These are phyloP conservation scores for Mycena venus DNA, from an alignment of 768 basidiomycete species.

Conservation along the genomic window DNA sequence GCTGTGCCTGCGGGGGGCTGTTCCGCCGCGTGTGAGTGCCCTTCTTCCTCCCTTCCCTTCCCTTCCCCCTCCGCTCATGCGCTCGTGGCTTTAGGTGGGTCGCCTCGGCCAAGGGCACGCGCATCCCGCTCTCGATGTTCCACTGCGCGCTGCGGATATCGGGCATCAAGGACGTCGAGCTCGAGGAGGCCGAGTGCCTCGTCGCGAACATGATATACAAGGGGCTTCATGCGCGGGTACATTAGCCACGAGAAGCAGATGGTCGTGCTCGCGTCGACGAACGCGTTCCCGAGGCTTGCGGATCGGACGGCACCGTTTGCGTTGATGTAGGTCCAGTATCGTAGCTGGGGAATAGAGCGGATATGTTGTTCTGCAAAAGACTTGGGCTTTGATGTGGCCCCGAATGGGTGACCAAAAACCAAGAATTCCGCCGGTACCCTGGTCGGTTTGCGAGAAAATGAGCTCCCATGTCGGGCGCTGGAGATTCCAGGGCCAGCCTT, in stretches of 20 bases:
- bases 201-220: conserved; percentile 96
- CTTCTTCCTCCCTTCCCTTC: background rate
- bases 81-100: conserved; percentile 77
- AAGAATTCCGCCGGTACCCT: no score
- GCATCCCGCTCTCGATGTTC: conserved; percentile 88
- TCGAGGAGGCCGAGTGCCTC: conserved; percentile 92
- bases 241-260: conserved; percentile 96
- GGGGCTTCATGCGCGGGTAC: conserved; percentile 93
- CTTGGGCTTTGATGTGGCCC: no score
- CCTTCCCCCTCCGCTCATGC: conserved; percentile 11
- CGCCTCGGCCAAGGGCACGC: conserved; percentile 75
- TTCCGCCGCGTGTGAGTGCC: conserved; percentile 80
- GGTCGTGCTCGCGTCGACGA: conserved; percentile 87
- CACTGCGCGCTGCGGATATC: conserved; percentile 80
- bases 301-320: conserved; percentile 72
- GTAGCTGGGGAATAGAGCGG: no score
- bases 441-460: no score
- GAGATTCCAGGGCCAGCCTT: no score
- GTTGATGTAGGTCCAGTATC: conserved; percentile 49
- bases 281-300: conserved; percentile 83
- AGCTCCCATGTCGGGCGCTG: no score
- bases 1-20: conserved; percentile 84
- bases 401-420: no score
- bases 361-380: no score
- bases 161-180: conserved; percentile 66